These are phyloP conservation scores for Helminthosporium solani DNA, from an alignment of 2,329 filamentous ascomycete genomes.

Conservation along the genomic window DNA sequence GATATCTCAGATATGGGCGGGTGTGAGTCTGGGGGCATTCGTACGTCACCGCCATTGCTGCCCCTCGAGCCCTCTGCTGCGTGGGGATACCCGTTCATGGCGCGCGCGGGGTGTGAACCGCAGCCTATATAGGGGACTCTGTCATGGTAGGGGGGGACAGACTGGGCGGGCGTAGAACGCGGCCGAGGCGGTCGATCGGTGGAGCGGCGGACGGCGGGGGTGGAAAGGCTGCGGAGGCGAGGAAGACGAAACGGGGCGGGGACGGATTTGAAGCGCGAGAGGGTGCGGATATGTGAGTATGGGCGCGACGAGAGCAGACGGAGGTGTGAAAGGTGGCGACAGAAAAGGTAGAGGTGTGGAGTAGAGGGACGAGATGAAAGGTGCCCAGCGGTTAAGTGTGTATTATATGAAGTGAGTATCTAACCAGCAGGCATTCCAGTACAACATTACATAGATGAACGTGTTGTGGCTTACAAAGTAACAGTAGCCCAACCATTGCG, in stretches of 20 bases:
- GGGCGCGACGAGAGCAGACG: no score
- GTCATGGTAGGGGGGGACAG: slow-evolving; percentile 15
- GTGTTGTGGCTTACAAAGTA: no score
- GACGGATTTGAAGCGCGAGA: neutral
- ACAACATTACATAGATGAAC: no score
- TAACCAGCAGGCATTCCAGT: no score
- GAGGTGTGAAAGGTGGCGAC: no score
- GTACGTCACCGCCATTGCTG: slow-evolving; percentile 25
- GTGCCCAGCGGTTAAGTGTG: no score
- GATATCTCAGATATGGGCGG: slow-evolving; percentile 49
- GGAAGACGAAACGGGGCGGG: neutral
- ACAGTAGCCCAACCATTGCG: no score
- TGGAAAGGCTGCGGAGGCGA: neutral
- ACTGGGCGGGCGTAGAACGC: neutral
- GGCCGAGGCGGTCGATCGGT: neutral
- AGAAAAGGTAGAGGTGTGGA: no score
- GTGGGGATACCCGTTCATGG: slow-evolving; percentile 36
- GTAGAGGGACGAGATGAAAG: no score
- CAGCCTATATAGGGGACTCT: slow-evolving; percentile 21
- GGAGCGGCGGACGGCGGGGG: neutral
- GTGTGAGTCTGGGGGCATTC: slow-evolving; percentile 17
- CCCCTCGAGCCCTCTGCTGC: slow-evolving; percentile 28
- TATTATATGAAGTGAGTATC: no score
- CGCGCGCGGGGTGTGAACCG: slow-evolving; percentile 21
- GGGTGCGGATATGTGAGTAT: no score